Conservation (phyloP, 192 early-diverging fungal species). For the Funneliformis mosseae region DNA sequence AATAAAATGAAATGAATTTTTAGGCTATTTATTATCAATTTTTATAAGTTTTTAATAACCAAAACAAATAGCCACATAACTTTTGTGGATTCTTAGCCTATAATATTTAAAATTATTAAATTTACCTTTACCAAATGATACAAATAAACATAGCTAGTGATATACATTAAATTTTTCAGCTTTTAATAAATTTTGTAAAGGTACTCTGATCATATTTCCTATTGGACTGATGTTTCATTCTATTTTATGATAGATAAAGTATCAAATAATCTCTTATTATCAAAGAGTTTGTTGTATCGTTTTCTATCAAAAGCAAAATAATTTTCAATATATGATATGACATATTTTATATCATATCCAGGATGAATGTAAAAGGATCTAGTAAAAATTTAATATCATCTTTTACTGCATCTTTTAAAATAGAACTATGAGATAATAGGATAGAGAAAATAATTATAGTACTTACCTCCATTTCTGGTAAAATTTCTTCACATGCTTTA, state of each 20-base stretch:
- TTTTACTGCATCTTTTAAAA: no score
- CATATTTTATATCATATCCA: conserved; percentile 24
- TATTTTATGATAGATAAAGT: conserved; percentile 15
- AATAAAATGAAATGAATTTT: conserved; percentile 26
- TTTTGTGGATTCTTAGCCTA: conserved; percentile 25
- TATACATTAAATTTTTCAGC: no score
- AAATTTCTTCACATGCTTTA: no score
- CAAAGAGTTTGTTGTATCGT: conserved; percentile 13
- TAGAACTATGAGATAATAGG: no score
- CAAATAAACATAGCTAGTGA: no score
- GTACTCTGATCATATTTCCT: no score
- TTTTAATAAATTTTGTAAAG: no score
- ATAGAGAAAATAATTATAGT: no score
- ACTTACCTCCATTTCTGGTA: no score
- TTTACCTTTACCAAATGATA: no score
- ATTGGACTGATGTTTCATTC: conserved; percentile 16
- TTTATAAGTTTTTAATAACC: conserved; percentile 21
- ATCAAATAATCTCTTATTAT: conserved; percentile 21
- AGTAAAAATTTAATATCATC: no score
- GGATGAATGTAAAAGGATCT: conserved; percentile 12
- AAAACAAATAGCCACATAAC: conserved; percentile 11
- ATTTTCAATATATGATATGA: conserved; percentile 18
- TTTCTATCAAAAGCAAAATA: conserved; percentile 26
- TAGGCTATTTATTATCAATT: conserved; percentile 24
- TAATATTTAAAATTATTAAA: conserved; percentile 20